Evolutionary conservation across 768 basidiomycete species (phyloP), one percentile per base, ranked within the genome.

Genomic region (Macrolepiota dolichaula): DNA sequence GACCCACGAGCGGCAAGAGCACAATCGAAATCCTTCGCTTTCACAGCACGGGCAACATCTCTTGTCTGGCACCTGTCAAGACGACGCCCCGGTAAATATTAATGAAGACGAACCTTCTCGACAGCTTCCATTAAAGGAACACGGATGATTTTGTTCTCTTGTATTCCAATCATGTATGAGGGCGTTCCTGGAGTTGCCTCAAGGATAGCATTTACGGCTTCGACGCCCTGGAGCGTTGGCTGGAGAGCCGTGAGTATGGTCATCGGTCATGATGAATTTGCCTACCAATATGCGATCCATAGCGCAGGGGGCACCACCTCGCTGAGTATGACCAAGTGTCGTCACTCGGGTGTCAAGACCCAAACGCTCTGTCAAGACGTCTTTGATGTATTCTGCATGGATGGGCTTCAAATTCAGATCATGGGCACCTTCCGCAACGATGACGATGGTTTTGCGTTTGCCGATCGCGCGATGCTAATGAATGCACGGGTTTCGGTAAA

Each of bases 371-470:
- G 90, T 78, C 11, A 98, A 84, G 38, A 99, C 85, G 22, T 92
- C 83, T 75, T 95, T 98, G 74, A 99, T 87, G 69, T 95, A 86
- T 32, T 93, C 92, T 17, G 94, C 88, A 47, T 82, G 87, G 71
- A 99, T 98, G n/a, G 94, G 94, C 29, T 96, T 87, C 50, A 98
- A 84, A 67, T 91, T 79, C 52, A 80, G 76, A 72, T 98, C 96
- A 51, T 91, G 86, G 10, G 97, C 96, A 24, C 97, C 97, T 76
- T 99, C 97, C 1, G 97, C 96, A 44, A 98, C 90, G 64, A 99
- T 97, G 61, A 99, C 94, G 65, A 99, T 97, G 1, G 96, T 98
- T 78, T 96, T 98, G 67, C 97, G 88, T 77, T 98, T 98, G 37
- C 97, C 97, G 24, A 90, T 77, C 65, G 84, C 78, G 61, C 97